Evolutionary conservation across 139 green algal species (phyloP).

Genomic region (Tetraselmis chui): DNA sequence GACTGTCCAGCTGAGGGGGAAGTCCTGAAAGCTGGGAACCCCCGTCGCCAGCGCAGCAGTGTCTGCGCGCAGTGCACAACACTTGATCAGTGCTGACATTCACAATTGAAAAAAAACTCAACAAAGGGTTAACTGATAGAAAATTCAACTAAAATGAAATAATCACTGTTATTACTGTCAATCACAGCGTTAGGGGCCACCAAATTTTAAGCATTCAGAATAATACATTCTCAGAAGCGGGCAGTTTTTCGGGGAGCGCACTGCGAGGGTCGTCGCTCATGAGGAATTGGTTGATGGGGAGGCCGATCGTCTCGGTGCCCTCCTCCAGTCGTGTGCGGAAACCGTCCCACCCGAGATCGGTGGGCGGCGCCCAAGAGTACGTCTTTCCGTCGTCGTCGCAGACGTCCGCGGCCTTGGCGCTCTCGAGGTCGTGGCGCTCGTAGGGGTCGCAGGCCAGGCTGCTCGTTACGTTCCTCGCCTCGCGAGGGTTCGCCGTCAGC

Average conservation of each 20-base stretch:
- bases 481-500: slow-evolving; percentile 1
- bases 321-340: not conserved
- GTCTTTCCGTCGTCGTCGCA: not conserved
- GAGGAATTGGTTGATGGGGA: not conserved
- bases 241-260: not conserved
- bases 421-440: not conserved
- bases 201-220: too few relatives aligned
- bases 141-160: too few relatives aligned
- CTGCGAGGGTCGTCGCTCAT: not conserved
- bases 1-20: not conserved
- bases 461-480: slow-evolving; percentile 18
- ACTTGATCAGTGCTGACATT: too few relatives aligned
- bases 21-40: not conserved
- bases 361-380: not conserved
- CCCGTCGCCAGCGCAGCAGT: not conserved
- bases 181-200: too few relatives aligned
- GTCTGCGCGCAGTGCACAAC: not conserved
- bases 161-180: too few relatives aligned
- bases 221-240: too few relatives aligned
- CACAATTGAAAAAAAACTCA: too few relatives aligned
- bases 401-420: not conserved
- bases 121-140: too few relatives aligned
- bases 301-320: not conserved
- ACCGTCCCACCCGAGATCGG: not conserved
- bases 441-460: not conserved